phyloP scores from a whole-genome alignment of 2,329 filamentous ascomycete genomes.

The Ustulina deusta region DNA sequence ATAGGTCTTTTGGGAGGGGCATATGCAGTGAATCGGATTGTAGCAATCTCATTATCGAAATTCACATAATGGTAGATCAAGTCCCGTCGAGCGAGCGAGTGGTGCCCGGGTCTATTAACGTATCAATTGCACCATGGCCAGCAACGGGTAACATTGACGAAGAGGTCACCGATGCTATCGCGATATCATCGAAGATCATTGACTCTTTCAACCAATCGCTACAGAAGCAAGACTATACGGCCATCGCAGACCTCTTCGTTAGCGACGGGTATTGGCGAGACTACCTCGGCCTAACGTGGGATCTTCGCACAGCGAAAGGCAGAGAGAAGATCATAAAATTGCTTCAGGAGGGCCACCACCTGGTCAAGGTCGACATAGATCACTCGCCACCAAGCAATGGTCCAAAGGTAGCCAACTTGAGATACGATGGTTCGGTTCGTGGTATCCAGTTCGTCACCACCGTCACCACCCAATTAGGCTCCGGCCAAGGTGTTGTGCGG shows the following conservation, averaged over 20 bases:
- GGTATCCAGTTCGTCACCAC: slow-evolving; percentile 65
- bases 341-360: slow-evolving; percentile 50
- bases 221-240: slow-evolving; percentile 49
- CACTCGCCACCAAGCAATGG: slow-evolving; percentile 54
- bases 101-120: slow-evolving; percentile 53
- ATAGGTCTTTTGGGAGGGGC: neutral
- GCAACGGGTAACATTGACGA: slow-evolving; percentile 47
- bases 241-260: slow-evolving; percentile 59
- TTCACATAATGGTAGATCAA: slow-evolving; percentile 28
- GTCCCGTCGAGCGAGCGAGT: slow-evolving; percentile 48
- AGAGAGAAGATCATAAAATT: slow-evolving; percentile 54
- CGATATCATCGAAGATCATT: slow-evolving; percentile 54
- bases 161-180: slow-evolving; percentile 52
- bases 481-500: slow-evolving; percentile 63
- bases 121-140: slow-evolving; percentile 58
- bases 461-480: slow-evolving; percentile 60
- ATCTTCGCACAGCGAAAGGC: slow-evolving; percentile 66
- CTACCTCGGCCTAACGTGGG: slow-evolving; percentile 67
- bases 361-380: slow-evolving; percentile 55
- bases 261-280: slow-evolving; percentile 69
- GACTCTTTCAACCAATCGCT: slow-evolving; percentile 56
- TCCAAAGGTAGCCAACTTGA: slow-evolving; percentile 57
- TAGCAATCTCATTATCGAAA: neutral
- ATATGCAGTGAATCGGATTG: neutral
- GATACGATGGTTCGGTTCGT: slow-evolving; percentile 57